These are phyloP conservation scores for Carex pumila DNA, from an alignment of 176 grass and related monocot genomes.

Conservation along the genomic window DNA sequence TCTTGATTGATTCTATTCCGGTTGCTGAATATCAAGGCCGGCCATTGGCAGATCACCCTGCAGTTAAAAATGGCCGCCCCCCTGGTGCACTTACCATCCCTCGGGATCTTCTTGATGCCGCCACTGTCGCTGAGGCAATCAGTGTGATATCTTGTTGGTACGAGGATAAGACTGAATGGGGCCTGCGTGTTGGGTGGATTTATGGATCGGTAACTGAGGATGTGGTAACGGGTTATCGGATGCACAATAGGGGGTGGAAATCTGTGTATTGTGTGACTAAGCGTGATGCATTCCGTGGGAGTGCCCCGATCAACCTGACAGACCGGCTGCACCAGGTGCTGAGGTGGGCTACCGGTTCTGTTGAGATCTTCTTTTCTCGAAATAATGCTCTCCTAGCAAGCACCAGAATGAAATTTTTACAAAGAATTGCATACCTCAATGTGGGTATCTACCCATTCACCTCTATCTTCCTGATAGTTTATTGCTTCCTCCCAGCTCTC, in stretches of 20 bases:
- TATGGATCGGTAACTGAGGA: constrained; percentile 98
- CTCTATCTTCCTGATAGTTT: constrained; percentile 93
- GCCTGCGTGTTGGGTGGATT: constrained; percentile 91
- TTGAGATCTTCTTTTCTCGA: constrained; percentile 97
- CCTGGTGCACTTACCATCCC: constrained; percentile 81
- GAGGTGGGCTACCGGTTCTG: constrained; percentile 91
- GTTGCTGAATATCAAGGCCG: constrained; percentile 93
- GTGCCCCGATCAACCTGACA: constrained; percentile 87
- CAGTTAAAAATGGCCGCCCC: constrained; percentile 76
- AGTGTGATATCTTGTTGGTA: constrained; percentile 99
- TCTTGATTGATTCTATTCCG: constrained; percentile 82
- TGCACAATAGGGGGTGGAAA: constrained; percentile 99
- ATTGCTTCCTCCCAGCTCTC: constrained; percentile 94
- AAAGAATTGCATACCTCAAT: constrained; percentile 84
- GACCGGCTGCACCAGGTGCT: constrained; percentile 98
- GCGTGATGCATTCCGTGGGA: constrained; percentile 88
- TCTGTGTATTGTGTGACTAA: constrained; percentile 98
- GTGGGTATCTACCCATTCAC: constrained; percentile 98
- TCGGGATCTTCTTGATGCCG: constrained; percentile 80
- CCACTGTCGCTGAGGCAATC: constrained; percentile 87
- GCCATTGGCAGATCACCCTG: constrained; percentile 93
- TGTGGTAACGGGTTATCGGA: constrained; percentile 96
- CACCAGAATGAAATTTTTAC: constrained; percentile 74
- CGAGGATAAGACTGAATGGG: constrained; percentile 98
- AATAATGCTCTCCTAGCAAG: constrained; percentile 87